Conservation (phyloP, 192 early-diverging fungal genomes). For the Backusella australiensis region DNA sequence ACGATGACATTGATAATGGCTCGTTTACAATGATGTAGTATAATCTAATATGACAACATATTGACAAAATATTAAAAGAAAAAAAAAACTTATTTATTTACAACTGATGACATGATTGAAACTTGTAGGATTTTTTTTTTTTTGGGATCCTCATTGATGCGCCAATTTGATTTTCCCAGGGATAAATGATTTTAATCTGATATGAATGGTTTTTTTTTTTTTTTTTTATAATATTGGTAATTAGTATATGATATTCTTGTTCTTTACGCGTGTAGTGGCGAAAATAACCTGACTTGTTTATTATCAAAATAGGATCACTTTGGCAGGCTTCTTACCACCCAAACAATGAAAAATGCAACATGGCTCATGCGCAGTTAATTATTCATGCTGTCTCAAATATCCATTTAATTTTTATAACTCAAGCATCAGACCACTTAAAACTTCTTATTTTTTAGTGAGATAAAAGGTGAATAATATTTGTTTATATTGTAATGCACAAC, state of each 20-base stretch:
- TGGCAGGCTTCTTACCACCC: neutral
- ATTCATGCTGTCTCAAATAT: neutral
- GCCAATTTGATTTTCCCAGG: too few relatives aligned
- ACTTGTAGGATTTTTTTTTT: neutral
- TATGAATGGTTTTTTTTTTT: neutral
- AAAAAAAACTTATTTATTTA: neutral
- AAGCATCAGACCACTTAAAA: neutral
- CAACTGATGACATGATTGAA: neutral
- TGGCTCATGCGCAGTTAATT: neutral
- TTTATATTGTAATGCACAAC: neutral
- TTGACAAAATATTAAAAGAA: neutral
- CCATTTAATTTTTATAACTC: neutral
- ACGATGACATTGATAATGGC: neutral
- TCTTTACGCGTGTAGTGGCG: neutral
- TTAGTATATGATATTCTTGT: too few relatives aligned
- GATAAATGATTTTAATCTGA: neutral
- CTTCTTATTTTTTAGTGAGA: neutral
- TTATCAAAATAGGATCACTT: too few relatives aligned
- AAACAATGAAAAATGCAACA: neutral
- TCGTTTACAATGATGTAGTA: neutral
- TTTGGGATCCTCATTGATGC: too few relatives aligned
- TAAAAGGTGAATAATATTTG: neutral
- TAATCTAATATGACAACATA: neutral
- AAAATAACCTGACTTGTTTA: too few relatives aligned
- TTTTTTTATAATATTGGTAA: too few relatives aligned